Percentiles rank a stretch among this genome's conserved stretches.
These are phyloP conservation scores for Phylloporus arenicola DNA, from an alignment of 768 basidiomycete species.

Conservation along the genomic window DNA sequence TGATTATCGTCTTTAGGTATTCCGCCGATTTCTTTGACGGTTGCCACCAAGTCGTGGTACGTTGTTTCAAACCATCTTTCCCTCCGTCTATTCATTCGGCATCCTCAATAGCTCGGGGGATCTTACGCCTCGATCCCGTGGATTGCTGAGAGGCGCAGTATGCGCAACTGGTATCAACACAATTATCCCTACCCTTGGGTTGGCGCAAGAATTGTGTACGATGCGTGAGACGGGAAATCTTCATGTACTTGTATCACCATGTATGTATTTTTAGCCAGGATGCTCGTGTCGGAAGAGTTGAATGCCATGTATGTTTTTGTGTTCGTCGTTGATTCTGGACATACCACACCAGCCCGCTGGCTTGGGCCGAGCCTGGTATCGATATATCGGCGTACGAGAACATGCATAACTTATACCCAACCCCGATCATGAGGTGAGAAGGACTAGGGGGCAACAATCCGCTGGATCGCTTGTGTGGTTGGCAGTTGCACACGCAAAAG, in stretches of 20 bases:
- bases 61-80: constrained; percentile 27
- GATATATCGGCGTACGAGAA: too few species aligned
- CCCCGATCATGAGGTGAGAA: too few species aligned
- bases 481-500: too few species aligned
- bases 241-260: too few species aligned
- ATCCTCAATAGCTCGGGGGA: constrained; percentile 66
- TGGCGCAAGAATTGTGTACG: constrained; percentile 66
- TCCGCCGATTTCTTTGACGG: constrained; percentile 90
- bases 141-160: constrained; percentile 64
- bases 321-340: too few species aligned
- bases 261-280: constrained; percentile 2
- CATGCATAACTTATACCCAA: too few species aligned
- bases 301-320: background rate
- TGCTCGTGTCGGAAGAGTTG: background rate
- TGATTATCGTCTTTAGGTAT: constrained; percentile 41
- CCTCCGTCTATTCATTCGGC: background rate
- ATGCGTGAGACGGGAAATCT: constrained; percentile 23
- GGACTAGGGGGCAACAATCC: too few species aligned
- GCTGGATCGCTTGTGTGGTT: too few species aligned
- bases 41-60: constrained; percentile 79
- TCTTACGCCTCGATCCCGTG: constrained; percentile 84
- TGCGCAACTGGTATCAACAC: constrained; percentile 90
- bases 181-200: constrained; percentile 90
- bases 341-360: too few species aligned
- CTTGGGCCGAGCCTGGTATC: too few species aligned